A percentile compares a stretch with the other conserved stretches of the same genome.
phyloP scores from a whole-genome alignment of 192 early-diverging fungal genomes.

The Gamsiella multidivaricata region DNA sequence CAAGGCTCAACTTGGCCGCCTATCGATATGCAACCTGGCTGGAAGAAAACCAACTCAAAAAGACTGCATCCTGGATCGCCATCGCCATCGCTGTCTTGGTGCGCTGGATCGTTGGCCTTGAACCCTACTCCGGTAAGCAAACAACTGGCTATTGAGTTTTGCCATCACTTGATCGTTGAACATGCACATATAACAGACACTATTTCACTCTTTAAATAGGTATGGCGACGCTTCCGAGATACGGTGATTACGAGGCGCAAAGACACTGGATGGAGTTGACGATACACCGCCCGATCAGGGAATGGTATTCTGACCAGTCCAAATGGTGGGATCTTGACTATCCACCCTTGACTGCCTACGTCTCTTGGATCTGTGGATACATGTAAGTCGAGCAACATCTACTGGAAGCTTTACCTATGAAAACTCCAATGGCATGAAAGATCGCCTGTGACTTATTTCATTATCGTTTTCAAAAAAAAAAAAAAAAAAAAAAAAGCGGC shows the following conservation, averaged over 20 bases:
- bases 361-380: conserved; percentile 86
- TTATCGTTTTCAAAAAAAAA: neutral
- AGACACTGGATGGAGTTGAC: conserved; percentile 99
- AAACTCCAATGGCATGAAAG: neutral
- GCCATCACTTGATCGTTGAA: neutral
- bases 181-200: neutral
- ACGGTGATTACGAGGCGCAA: conserved; percentile 98
- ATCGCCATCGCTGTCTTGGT: conserved; percentile 66
- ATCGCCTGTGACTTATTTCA: neutral
- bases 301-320: conserved; percentile 93
- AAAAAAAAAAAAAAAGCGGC: conserved; percentile 65
- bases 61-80: conserved; percentile 51
- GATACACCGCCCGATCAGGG: conserved; percentile 71
- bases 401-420: neutral
- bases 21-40: conserved; percentile 44
- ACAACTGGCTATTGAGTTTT: neutral
- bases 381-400: conserved; percentile 77
- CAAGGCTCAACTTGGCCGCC: conserved; percentile 23
- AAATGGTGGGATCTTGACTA: conserved; percentile 98
- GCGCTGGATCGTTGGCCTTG: conserved; percentile 73
- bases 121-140: conserved; percentile 78
- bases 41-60: conserved; percentile 54
- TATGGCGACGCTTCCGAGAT: conserved; percentile 76
- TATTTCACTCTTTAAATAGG: conserved; percentile 51
- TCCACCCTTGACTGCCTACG: conserved; percentile 95